phyloP scores from a whole-genome alignment of 1,284 basidiomycete species.

The Takashimella tepidaria region DNA sequence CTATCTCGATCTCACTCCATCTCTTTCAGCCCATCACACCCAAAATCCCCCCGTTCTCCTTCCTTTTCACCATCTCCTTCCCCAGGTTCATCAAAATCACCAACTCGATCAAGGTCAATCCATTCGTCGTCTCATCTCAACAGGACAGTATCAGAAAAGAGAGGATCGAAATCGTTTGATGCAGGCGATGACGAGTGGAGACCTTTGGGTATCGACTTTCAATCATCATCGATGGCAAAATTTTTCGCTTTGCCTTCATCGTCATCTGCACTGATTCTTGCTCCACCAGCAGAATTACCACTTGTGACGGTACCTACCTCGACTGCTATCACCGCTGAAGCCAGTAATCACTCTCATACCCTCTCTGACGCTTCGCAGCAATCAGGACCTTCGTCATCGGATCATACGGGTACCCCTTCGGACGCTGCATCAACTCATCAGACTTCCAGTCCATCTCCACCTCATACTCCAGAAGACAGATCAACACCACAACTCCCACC shows the following conservation, averaged over 20 bases:
- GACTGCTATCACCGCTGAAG: background rate
- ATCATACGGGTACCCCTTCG: conserved; percentile 43
- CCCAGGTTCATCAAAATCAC: background rate
- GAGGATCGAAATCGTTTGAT: conserved; percentile 18
- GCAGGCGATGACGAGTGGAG: conserved; percentile 7
- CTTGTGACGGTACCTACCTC: too few species aligned
- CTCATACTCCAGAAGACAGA: conserved; percentile 34
- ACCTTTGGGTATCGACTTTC: conserved; percentile 3
- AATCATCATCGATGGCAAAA: conserved; percentile 16
- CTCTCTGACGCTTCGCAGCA: conserved; percentile 16
- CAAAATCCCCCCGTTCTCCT: background rate
- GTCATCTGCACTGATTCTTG: conserved; percentile 23
- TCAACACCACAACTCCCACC: conserved; percentile 7
- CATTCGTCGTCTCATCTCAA: background rate
- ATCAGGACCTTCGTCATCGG: conserved; percentile 24
- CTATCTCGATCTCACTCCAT: conserved; percentile 10
- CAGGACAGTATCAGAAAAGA: conserved; percentile 4
- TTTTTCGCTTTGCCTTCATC: conserved; percentile 18
- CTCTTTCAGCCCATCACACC: background rate
- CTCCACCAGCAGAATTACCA: background rate
- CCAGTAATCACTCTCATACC: conserved; percentile 2
- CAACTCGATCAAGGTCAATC: conserved; percentile 2
- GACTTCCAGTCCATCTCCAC: conserved; percentile 40
- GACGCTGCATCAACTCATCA: conserved; percentile 39
- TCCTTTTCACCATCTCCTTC: background rate